phyloP scores from a whole-genome alignment of 495 filamentous ascomycete species.

The Neurospora sp. region DNA sequence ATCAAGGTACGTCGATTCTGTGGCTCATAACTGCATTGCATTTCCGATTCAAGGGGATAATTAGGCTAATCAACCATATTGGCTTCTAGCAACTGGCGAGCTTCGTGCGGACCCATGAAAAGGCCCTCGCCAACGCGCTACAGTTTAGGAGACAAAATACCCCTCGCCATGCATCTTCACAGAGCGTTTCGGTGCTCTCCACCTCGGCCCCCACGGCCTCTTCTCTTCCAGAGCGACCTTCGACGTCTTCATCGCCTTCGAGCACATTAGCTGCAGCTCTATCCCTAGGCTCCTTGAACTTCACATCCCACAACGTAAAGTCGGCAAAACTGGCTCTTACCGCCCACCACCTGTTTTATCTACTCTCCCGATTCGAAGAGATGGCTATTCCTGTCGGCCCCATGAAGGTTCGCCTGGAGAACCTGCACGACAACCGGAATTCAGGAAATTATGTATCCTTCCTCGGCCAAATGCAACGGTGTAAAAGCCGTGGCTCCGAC shows the following conservation, averaged over 20 bases:
- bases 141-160: constrained; percentile 62
- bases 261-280: constrained; percentile 73
- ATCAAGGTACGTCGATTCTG: constrained; percentile 53
- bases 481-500: constrained; percentile 68
- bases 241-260: constrained; percentile 54
- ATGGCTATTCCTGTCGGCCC: constrained; percentile 81
- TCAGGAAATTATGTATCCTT: constrained; percentile 95
- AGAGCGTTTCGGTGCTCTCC: constrained; percentile 41
- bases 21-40: neutral
- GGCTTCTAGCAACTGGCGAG: constrained; percentile 69
- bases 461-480: constrained; percentile 66
- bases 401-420: constrained; percentile 93
- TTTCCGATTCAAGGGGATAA: neutral
- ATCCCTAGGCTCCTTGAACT: constrained; percentile 73
- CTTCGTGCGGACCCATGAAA: constrained; percentile 95
- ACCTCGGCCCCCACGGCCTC: constrained; percentile 39
- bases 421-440: constrained; percentile 76
- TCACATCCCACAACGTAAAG: constrained; percentile 74
- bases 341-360: constrained; percentile 95
- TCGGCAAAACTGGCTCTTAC: constrained; percentile 87
- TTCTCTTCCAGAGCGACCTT: constrained; percentile 40
- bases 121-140: constrained; percentile 90
- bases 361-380: constrained; percentile 90
- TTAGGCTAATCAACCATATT: neutral
- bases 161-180: constrained; percentile 53